Percentiles rank a stretch among this genome's conserved stretches.
Conservation (phyloP, 2,329 filamentous ascomycete genomes). For the Exutisphaerella laricina region DNA sequence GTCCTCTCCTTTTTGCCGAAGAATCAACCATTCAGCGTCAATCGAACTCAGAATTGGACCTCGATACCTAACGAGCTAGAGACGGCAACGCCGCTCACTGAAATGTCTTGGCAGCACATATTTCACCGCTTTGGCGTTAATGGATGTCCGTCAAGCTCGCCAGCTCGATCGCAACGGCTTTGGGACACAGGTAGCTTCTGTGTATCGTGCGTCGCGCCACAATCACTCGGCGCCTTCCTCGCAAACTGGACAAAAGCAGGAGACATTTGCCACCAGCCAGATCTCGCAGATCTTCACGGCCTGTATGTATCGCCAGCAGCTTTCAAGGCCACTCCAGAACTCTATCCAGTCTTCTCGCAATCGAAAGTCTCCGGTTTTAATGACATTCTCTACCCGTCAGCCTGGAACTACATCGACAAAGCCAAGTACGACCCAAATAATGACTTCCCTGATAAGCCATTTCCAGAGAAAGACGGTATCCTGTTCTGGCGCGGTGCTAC, state of each 20-base stretch:
- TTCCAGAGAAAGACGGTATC: conserved; percentile 56
- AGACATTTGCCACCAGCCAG: conserved; percentile 70
- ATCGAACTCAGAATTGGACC: conserved; percentile 38
- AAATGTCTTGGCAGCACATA: conserved; percentile 35
- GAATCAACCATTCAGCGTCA: conserved; percentile 32
- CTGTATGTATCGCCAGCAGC: conserved; percentile 63
- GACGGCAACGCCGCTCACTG: conserved; percentile 26
- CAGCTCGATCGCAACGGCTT: conserved; percentile 52
- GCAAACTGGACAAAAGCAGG: conserved; percentile 59
- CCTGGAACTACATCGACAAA: conserved; percentile 58
- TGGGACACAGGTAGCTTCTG: conserved; percentile 64
- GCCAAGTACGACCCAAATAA: conserved; percentile 48
- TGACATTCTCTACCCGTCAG: conserved; percentile 65
- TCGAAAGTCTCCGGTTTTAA: conserved; percentile 66
- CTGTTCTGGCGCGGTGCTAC: conserved; percentile 73
- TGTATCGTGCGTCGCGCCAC: conserved; percentile 54
- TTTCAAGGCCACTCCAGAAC: conserved; percentile 56
- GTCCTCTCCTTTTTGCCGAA: conserved; percentile 12
- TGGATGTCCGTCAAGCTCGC: conserved; percentile 59
- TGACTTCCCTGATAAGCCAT: conserved; percentile 49
- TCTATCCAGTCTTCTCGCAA: conserved; percentile 71
- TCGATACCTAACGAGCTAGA: conserved; percentile 28
- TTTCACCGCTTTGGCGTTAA: conserved; percentile 41
- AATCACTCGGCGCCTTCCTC: conserved; percentile 63
- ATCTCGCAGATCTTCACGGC: conserved; percentile 67